Conservation (phyloP, 2,329 filamentous ascomycete genomes). For the Fusarium avenaceum region DNA sequence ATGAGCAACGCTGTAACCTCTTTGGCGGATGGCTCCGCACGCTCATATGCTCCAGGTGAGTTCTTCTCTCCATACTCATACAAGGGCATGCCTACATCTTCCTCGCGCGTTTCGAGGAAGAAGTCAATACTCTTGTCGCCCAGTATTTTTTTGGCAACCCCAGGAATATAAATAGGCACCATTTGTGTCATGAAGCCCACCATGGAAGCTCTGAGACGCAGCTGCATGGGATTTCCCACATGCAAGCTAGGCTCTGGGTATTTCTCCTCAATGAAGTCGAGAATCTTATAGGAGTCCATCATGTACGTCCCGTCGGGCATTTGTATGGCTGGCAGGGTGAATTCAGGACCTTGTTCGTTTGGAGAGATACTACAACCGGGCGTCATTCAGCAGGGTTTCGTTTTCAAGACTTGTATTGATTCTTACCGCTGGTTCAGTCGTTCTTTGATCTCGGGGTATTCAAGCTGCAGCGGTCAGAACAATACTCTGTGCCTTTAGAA, state of each 20-base stretch:
- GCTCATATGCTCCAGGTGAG: constrained; percentile 24
- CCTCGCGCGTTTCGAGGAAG: constrained; percentile 17
- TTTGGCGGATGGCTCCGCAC: constrained; percentile 30
- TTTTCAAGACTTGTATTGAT: accelerated
- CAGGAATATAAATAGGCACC: constrained; percentile 30
- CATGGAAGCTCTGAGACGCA: constrained; percentile 16
- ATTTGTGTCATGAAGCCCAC: constrained; percentile 32
- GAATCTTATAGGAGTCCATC: constrained; percentile 75
- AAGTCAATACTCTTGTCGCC: constrained; percentile 35
- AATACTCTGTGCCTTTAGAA: accelerated
- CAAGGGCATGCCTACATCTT: constrained; percentile 37
- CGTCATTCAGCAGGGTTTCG: not conserved
- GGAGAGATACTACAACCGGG: constrained; percentile 15
- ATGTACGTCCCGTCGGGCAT: constrained; percentile 68
- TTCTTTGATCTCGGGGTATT: constrained; percentile 34
- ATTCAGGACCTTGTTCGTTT: constrained; percentile 12
- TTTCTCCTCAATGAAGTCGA: constrained; percentile 67
- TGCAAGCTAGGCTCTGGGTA: constrained; percentile 63
- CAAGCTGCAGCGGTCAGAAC: constrained; percentile 16
- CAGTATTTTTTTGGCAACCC: constrained; percentile 24
- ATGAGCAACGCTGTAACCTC: constrained; percentile 26
- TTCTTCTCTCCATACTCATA: constrained; percentile 31
- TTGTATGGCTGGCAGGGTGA: constrained; percentile 62
- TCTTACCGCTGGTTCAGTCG: constrained; percentile 25
- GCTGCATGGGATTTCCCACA: constrained; percentile 15